Conservation (phyloP, 768 basidiomycete species). For the Mycena albidolilacea region DNA sequence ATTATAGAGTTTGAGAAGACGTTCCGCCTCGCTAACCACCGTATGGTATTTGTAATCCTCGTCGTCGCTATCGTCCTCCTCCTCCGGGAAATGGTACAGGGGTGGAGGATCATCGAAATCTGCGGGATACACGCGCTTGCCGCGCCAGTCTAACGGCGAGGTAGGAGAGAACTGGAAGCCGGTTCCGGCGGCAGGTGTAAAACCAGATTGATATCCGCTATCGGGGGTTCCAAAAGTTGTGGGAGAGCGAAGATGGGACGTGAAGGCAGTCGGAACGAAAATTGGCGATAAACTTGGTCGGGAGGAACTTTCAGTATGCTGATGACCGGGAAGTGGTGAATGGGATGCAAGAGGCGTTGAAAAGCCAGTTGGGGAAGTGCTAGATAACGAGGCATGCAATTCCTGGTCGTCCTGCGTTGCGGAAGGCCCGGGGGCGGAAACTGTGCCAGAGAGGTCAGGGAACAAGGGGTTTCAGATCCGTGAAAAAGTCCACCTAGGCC, state of each 20-base stretch:
- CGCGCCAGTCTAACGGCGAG: background rate
- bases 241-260: no score
- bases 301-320: background rate
- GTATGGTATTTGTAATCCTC: background rate
- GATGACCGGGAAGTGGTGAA: background rate
- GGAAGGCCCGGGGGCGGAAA: no score
- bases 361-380: background rate
- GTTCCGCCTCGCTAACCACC: no score
- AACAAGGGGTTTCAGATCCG: no score
- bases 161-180: background rate
- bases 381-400: no score
- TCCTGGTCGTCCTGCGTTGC: background rate
- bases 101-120: background rate
- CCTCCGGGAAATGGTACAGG: background rate
- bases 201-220: background rate
- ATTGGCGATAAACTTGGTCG: background rate
- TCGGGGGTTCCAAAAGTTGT: background rate
- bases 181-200: background rate
- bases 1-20: background rate
- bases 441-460: no score
- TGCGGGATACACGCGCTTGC: background rate
- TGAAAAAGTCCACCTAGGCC: no score
- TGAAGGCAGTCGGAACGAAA: no score
- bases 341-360: background rate
- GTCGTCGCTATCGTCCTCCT: slow-evolving; percentile 2